A percentile compares a stretch with the other conserved stretches of the same genome.
Conservation (phyloP, 2,329 filamentous ascomycete species). For the Colletotrichum sp. region DNA sequence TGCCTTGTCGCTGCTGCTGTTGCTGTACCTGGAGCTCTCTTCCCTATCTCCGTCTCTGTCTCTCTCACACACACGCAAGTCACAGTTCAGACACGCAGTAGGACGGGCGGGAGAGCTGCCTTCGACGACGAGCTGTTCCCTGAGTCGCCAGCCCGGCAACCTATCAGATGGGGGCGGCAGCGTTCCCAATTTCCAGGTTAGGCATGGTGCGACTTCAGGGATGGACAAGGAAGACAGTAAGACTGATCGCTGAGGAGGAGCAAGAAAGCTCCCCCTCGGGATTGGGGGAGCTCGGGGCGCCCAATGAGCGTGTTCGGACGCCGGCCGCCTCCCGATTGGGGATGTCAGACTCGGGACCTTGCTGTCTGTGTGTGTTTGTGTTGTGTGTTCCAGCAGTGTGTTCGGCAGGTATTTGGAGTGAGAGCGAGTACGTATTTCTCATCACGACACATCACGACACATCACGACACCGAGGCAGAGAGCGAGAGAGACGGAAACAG, state of each 20-base stretch:
- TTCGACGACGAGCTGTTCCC: neutral
- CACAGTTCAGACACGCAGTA: neutral
- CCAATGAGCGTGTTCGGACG: slow-evolving; percentile 3
- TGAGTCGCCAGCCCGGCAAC: neutral
- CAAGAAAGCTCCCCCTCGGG: neutral
- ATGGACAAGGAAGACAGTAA: neutral
- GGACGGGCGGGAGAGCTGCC: neutral
- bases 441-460: neutral
- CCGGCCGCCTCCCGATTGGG: slow-evolving; percentile 2
- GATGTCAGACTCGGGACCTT: neutral
- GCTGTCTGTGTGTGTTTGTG: neutral
- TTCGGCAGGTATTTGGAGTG: neutral
- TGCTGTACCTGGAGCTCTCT: neutral
- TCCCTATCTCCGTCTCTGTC: neutral
- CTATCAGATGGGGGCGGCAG: neutral
- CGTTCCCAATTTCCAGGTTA: neutral
- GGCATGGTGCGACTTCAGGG: neutral
- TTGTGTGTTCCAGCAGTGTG: neutral
- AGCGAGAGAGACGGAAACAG: neutral
- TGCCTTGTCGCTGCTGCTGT: neutral
- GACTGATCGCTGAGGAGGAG: neutral
- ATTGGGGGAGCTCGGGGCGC: neutral
- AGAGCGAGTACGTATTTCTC: neutral
- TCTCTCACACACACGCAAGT: neutral
- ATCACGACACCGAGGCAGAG: neutral